Conservation (phyloP, 441 rosid genomes). For the Gossypium trilobum region DNA sequence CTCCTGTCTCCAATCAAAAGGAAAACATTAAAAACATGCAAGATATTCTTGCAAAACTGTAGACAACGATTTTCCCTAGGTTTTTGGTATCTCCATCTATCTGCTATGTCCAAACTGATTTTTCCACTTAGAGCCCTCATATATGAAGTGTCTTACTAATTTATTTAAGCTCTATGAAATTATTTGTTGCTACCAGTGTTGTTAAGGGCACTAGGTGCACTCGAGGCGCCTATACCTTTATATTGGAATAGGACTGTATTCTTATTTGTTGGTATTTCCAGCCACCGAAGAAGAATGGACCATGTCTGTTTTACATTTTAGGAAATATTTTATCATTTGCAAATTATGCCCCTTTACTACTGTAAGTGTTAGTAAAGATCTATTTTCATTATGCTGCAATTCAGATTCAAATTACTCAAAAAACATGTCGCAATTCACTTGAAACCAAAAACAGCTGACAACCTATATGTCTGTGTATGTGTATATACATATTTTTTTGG, state of each 20-base stretch:
- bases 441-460: neutral
- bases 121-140: neutral
- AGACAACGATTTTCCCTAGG: neutral
- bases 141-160: neutral
- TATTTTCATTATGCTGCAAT: neutral
- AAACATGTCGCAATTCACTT: neutral
- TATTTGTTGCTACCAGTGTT: neutral
- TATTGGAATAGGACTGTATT: neutral
- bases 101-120: neutral
- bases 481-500: neutral
- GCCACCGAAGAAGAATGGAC: neutral
- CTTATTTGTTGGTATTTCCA: neutral
- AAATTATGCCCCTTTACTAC: neutral
- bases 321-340: neutral
- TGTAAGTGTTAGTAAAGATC: neutral
- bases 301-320: neutral
- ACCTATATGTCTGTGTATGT: neutral
- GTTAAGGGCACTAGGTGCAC: no score
- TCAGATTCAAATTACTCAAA: neutral
- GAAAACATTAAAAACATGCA: neutral
- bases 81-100: neutral
- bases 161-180: no score
- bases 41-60: neutral
- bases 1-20: neutral
- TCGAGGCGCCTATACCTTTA: neutral